Conservation (phyloP, 2,329 filamentous ascomycete species). For the Trichophyton benhamiae region DNA sequence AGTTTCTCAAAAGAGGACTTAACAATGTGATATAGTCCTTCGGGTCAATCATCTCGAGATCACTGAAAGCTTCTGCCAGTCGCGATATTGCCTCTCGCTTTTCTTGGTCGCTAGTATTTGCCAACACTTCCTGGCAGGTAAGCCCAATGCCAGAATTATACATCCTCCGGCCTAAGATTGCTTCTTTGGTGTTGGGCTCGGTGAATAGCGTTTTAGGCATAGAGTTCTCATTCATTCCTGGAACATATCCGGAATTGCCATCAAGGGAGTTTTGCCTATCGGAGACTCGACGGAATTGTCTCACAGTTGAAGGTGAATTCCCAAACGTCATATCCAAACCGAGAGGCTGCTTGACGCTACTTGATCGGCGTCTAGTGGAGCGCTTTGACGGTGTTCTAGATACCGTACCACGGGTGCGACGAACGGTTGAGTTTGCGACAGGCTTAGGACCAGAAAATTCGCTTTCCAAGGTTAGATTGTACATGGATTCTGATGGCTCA, state of each 20-base stretch:
- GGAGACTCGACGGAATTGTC: slow-evolving; percentile 81
- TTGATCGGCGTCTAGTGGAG: slow-evolving; percentile 33
- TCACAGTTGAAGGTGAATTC: slow-evolving; percentile 81
- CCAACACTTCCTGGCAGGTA: slow-evolving; percentile 70
- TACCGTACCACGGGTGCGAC: slow-evolving; percentile 38
- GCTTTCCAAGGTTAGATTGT: slow-evolving; percentile 27
- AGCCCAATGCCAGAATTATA: slow-evolving; percentile 75
- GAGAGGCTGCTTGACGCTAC: slow-evolving; percentile 59
- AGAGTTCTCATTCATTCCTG: slow-evolving; percentile 29
- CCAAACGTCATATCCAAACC: slow-evolving; percentile 87
- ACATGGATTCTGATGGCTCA: slow-evolving; percentile 29
- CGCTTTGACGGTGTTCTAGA: slow-evolving; percentile 32
- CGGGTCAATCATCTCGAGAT: slow-evolving; percentile 74
- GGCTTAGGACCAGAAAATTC: slow-evolving; percentile 39
- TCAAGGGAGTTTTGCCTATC: slow-evolving; percentile 41
- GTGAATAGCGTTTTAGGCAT: slow-evolving; percentile 26
- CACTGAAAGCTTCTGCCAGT: slow-evolving; percentile 73
- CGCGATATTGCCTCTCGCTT: slow-evolving; percentile 75
- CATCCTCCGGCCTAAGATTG: slow-evolving; percentile 63
- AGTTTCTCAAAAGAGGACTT: slow-evolving; percentile 64
- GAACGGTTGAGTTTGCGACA: slow-evolving; percentile 48
- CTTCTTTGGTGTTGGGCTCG: slow-evolving; percentile 55
- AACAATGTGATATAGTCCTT: slow-evolving; percentile 77
- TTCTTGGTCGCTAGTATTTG: slow-evolving; percentile 56
- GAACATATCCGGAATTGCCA: slow-evolving; percentile 18